These are phyloP conservation scores for Lycium ferocissimum DNA, from an alignment of 257 asterid genomes.

Conservation along the genomic window DNA sequence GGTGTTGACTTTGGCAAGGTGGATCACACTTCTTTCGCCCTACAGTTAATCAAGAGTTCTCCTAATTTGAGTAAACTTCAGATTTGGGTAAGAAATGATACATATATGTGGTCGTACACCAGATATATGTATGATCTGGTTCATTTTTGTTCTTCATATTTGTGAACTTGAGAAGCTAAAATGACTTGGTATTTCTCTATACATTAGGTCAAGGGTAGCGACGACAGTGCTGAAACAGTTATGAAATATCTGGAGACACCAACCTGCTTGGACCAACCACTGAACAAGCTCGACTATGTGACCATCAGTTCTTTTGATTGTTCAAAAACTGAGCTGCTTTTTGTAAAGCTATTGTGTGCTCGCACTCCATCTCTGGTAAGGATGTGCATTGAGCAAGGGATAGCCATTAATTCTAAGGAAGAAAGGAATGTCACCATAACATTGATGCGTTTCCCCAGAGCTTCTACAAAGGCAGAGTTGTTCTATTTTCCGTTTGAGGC, in stretches of 20 bases:
- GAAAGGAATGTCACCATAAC: background rate
- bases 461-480: background rate
- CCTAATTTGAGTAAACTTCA: background rate
- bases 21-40: background rate
- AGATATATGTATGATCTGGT: background rate
- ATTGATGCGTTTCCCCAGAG: background rate
- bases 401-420: background rate
- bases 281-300: background rate
- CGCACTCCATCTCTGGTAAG: background rate
- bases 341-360: background rate
- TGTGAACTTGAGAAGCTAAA: background rate
- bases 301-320: background rate
- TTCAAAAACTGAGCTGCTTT: background rate
- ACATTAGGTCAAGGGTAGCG: background rate
- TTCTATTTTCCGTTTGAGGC: background rate
- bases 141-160: background rate
- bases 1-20: background rate
- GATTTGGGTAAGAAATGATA: background rate
- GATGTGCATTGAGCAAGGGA: background rate
- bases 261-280: background rate
- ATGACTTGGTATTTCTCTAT: background rate
- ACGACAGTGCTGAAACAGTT: background rate
- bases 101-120: background rate
- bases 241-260: background rate
- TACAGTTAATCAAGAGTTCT: background rate